phyloP scores from a whole-genome alignment of 2,329 filamentous ascomycete species.

The Metarhizium guizhouense region DNA sequence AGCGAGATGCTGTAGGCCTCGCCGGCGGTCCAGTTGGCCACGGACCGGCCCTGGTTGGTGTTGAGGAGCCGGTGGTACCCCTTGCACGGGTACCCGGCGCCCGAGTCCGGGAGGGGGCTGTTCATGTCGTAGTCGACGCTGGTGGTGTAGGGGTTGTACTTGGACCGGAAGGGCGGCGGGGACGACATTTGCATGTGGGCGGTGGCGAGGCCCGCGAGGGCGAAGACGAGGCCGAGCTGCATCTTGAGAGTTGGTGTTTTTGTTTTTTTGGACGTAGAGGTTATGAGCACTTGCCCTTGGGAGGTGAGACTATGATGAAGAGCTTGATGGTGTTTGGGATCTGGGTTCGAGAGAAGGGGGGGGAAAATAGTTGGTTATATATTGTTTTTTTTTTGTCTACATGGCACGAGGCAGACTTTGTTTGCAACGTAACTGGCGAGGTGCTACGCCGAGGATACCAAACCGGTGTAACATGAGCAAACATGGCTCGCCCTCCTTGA shows the following conservation, averaged over 20 bases:
- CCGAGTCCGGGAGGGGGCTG: constrained; percentile 49
- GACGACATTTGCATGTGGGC: constrained; percentile 49
- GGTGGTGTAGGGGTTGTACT: constrained; percentile 38
- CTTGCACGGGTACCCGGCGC: constrained; percentile 70
- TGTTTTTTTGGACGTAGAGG: neutral
- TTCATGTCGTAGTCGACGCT: constrained; percentile 65
- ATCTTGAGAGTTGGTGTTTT: neutral
- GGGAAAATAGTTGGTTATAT: neutral
- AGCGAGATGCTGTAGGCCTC: constrained; percentile 54
- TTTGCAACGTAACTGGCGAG: neutral
- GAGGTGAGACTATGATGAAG: no score
- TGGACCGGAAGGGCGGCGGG: constrained; percentile 44
- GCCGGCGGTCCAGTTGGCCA: constrained; percentile 55
- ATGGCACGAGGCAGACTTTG: neutral
- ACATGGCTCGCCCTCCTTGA: neutral
- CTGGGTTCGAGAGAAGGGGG: no score
- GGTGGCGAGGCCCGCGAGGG: constrained; percentile 28
- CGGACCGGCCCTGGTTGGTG: constrained; percentile 38
- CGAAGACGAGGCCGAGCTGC: neutral
- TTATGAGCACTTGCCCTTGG: no score
- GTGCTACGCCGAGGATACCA: neutral
- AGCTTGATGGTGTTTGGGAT: no score
- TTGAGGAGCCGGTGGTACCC: constrained; percentile 44
- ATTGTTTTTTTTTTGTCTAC: neutral
- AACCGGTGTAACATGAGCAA: neutral